A percentile compares a stretch with the other conserved stretches of the same genome.
These are phyloP conservation scores for Haplosporangium sp. DNA, from an alignment of 371 early-diverging fungal genomes.

Conservation along the genomic window DNA sequence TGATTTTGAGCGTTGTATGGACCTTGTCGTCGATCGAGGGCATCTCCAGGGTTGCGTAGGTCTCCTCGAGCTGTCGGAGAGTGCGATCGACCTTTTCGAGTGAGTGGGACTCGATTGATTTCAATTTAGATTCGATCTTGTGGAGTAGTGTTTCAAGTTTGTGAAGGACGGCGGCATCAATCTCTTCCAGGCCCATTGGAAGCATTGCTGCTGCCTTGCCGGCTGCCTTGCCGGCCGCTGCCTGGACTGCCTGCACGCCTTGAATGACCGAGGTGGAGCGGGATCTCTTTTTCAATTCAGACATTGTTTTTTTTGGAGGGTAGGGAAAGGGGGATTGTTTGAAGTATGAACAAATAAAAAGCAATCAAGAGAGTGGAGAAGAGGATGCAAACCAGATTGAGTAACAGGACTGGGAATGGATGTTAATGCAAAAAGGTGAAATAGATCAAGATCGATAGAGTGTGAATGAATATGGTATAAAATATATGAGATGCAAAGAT, in stretches of 20 bases:
- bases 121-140: constrained; percentile 52
- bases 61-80: constrained; percentile 50
- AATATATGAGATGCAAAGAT: background rate
- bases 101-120: constrained; percentile 47
- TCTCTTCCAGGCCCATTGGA: constrained; percentile 48
- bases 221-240: constrained; percentile 50
- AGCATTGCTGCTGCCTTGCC: constrained; percentile 51
- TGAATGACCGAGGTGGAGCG: constrained; percentile 45
- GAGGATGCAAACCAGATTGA: too few relatives aligned
- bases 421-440: too few relatives aligned
- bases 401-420: too few relatives aligned
- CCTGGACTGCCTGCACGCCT: constrained; percentile 53
- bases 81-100: constrained; percentile 54
- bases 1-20: constrained; percentile 47
- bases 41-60: constrained; percentile 53
- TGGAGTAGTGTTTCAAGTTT: constrained; percentile 39
- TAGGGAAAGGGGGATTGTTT: background rate
- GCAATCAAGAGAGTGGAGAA: background rate
- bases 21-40: constrained; percentile 54
- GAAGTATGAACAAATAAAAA: background rate
- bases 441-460: background rate
- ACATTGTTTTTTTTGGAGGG: constrained; percentile 15
- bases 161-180: constrained; percentile 49
- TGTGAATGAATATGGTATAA: background rate
- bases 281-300: constrained; percentile 47